Percentiles rank a stretch among this genome's conserved stretches.
Conservation (phyloP, 23 red algal genomes). For the Gracilaria vermiculophylla region DNA sequence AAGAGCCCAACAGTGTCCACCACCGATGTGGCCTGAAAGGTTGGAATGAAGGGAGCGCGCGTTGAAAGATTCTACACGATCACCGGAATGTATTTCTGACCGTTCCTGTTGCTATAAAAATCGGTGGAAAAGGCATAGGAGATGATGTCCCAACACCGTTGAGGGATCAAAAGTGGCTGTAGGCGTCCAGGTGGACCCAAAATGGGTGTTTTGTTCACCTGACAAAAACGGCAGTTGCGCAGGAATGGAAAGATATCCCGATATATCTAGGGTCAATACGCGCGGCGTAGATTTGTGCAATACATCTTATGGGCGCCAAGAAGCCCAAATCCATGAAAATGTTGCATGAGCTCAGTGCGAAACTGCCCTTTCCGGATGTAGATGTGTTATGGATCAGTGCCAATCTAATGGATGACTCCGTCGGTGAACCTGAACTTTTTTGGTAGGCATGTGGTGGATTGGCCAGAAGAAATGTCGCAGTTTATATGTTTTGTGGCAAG, state of each 20-base stretch:
- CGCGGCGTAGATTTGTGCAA: not conserved
- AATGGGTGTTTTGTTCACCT: not conserved
- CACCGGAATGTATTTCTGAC: not conserved
- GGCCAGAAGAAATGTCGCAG: not conserved
- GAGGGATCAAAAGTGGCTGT: not conserved
- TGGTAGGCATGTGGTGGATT: not conserved
- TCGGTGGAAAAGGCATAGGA: slow-evolving; percentile 6
- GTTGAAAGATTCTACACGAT: slow-evolving; percentile 40
- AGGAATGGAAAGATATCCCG: not conserved
- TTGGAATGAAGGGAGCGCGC: not conserved
- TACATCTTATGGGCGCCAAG: not conserved
- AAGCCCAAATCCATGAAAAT: not conserved
- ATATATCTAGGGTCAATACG: slow-evolving; percentile 11
- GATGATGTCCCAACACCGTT: slow-evolving; percentile 12
- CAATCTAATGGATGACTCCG: not conserved
- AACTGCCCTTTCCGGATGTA: not conserved
- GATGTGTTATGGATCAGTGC: not conserved
- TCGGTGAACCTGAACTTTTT: not conserved
- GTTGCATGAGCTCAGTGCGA: not conserved
- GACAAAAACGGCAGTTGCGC: not conserved
- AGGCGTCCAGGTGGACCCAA: not conserved
- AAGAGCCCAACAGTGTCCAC: not conserved
- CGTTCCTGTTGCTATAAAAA: not conserved
- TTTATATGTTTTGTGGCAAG: not conserved
- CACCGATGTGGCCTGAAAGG: not conserved